Percentiles rank a stretch among this genome's conserved stretches.
Evolutionary conservation across 2,329 filamentous ascomycete species (phyloP).

Genomic region (Lachnellula hyalina): DNA sequence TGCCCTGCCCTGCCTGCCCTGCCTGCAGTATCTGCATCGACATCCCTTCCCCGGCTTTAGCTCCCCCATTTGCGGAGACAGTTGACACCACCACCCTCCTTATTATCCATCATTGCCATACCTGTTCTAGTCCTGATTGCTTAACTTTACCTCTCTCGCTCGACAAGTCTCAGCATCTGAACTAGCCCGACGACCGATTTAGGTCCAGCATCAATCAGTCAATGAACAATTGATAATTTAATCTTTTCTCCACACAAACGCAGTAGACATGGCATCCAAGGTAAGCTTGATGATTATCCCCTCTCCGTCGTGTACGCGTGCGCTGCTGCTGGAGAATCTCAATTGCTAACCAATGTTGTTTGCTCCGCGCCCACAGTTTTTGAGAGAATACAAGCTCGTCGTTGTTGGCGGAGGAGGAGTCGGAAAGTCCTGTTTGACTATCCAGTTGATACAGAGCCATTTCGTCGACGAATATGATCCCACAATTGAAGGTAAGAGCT

Average conservation of each 20-base stretch:
- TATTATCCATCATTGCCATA: neutral
- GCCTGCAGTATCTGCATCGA: no score
- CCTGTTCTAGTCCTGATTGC: no score
- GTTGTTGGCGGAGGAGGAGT: slow-evolving; percentile 97
- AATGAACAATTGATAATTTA: slow-evolving; percentile 18
- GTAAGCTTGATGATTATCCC: slow-evolving; percentile 20
- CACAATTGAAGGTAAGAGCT: slow-evolving; percentile 84
- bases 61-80: no score
- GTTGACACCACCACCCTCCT: no score
- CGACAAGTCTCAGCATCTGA: slow-evolving; percentile 12
- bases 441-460: slow-evolving; percentile 84
- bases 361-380: slow-evolving; percentile 50
- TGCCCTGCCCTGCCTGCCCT: no score
- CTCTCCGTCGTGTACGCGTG: no score
- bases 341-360: slow-evolving; percentile 14
- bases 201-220: slow-evolving; percentile 5
- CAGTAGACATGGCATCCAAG: slow-evolving; percentile 34
- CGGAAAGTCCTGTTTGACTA: slow-evolving; percentile 98
- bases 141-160: no score
- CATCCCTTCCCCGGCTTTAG: no score
- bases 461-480: slow-evolving; percentile 99
- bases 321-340: neutral
- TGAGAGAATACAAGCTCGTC: slow-evolving; percentile 92
- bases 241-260: slow-evolving; percentile 3
- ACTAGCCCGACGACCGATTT: slow-evolving; percentile 8